Conservation (phyloP, 192 early-diverging fungal species). For the Coemansia aciculifera region DNA sequence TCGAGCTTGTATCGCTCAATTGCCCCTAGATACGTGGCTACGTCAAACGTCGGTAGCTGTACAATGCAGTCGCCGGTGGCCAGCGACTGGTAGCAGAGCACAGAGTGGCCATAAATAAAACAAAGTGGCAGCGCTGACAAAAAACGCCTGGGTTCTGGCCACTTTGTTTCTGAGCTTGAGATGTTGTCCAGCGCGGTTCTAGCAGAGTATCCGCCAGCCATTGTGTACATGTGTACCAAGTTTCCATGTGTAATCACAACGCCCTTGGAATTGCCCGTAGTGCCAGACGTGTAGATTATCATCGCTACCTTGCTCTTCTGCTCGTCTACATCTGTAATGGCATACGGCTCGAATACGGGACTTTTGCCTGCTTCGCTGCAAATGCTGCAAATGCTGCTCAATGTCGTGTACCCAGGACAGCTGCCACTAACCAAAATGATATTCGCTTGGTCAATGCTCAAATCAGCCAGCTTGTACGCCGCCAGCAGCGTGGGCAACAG, state of each 20-base stretch:
- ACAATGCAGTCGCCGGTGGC: slow-evolving; percentile 23
- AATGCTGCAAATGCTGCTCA: background rate
- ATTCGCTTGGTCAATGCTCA: background rate
- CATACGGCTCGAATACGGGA: background rate
- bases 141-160: background rate
- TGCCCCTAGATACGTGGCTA: slow-evolving; percentile 18
- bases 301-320: slow-evolving; percentile 20
- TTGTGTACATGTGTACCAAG: slow-evolving; percentile 17
- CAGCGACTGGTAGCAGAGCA: slow-evolving; percentile 40
- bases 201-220: slow-evolving; percentile 17
- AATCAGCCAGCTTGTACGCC: background rate
- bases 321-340: background rate
- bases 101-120: slow-evolving; percentile 38
- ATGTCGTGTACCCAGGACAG: background rate
- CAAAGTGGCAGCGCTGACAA: slow-evolving; percentile 26
- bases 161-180: background rate
- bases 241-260: slow-evolving; percentile 45
- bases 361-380: background rate
- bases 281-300: slow-evolving; percentile 44
- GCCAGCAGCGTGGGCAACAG: slow-evolving; percentile 17
- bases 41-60: slow-evolving; percentile 16
- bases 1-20: slow-evolving; percentile 21
- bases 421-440: slow-evolving; percentile 12
- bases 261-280: slow-evolving; percentile 39
- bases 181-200: background rate